A percentile compares a stretch with the other conserved stretches of the same genome.
These are phyloP conservation scores for Neonectria punicea DNA, from an alignment of 2,329 filamentous ascomycete species.

Conservation along the genomic window DNA sequence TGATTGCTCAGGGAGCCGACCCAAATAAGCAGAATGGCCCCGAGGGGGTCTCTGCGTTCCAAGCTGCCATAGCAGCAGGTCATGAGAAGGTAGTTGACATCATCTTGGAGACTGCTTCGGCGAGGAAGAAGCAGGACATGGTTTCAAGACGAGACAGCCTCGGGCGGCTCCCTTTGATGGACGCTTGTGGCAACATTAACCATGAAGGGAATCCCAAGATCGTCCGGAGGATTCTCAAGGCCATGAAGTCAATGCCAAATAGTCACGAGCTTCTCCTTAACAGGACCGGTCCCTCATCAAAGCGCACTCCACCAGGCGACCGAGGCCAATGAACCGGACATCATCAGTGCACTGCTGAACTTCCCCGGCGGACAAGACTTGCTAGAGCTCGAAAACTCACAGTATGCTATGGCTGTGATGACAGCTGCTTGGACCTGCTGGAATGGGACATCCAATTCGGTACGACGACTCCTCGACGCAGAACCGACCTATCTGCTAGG, in stretches of 20 bases:
- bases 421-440: no score
- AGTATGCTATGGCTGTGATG: no score
- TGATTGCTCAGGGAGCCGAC: neutral
- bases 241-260: slow-evolving; percentile 2
- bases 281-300: neutral
- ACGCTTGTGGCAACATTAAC: neutral
- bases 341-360: neutral
- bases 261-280: neutral
- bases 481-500: no score
- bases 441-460: no score
- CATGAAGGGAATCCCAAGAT: neutral
- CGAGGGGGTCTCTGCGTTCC: neutral
- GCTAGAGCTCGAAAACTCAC: no score
- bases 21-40: neutral
- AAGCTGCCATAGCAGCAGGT: neutral
- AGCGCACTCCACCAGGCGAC: neutral
- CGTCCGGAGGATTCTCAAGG: neutral
- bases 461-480: no score
- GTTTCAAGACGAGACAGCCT: neutral
- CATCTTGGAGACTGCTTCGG: neutral
- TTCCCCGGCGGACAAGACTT: no score
- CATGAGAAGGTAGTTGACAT: slow-evolving; percentile 2
- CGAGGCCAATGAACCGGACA: slow-evolving; percentile 6
- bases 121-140: neutral
- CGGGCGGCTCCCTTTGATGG: neutral